Conservation (phyloP, 257 asterid species). For the Jasminum sambac region DNA sequence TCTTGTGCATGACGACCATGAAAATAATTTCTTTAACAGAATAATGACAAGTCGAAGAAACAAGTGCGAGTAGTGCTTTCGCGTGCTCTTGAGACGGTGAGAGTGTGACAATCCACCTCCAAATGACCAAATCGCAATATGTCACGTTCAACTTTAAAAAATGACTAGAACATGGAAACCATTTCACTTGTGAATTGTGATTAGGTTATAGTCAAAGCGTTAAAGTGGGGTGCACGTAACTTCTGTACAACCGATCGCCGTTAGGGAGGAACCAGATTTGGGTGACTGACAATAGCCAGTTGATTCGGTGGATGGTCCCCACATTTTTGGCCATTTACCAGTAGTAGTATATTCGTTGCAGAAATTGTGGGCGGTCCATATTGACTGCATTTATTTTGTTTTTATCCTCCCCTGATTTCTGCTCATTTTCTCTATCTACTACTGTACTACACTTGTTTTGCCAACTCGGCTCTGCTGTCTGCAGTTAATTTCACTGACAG, state of each 20-base stretch:
- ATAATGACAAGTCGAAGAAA: not conserved
- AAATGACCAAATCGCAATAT: not conserved
- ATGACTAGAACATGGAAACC: not conserved
- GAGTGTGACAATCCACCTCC: not conserved
- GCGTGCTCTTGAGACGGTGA: not conserved
- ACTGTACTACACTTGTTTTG: not conserved
- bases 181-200: not conserved
- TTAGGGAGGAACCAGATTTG: not conserved
- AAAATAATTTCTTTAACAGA: too few species aligned
- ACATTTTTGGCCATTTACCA: not conserved
- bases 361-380: not conserved
- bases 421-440: not conserved
- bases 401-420: not conserved
- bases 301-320: constrained; percentile 2
- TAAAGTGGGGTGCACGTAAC: not conserved
- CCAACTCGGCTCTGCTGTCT: not conserved
- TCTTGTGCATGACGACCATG: too few species aligned
- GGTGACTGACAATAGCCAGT: not conserved
- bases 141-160: not conserved
- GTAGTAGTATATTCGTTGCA: not conserved
- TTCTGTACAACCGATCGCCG: not conserved
- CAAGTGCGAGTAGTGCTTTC: not conserved
- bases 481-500: not conserved
- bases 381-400: not conserved
- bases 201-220: not conserved